Evolutionary conservation across 805 yeast genomes (phyloP), one percentile per base, ranked within the genome.

Genomic region (Sugiyamaella floridensis): DNA sequence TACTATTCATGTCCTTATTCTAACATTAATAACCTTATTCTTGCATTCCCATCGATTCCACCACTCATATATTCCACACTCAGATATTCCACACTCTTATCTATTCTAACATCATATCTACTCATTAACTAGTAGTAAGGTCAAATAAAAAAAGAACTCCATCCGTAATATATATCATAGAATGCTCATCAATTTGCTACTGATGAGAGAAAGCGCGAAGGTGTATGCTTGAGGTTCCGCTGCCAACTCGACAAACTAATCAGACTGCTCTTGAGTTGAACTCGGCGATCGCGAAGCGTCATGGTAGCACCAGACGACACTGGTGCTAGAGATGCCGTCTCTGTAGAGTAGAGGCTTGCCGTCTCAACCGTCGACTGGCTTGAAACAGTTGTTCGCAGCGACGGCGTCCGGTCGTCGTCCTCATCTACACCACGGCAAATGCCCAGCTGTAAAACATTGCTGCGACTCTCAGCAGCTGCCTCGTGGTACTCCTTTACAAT

Each of bases 231-330:
- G 15, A 45, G 48, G 18, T 15, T 18, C 2, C 48, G 48, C 43
- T 54, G 57, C 57, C 57, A 54, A 26, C 51, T 45, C 9, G 57
- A 40, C 34, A 54, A 40, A 42, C 54, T 54, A 22, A 54, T 18
- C n/a, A 54, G 15, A 32, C 57, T 54, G 47, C 52, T 47, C 48
- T 54, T 54, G 37, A 54, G 49, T 8, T 49, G 51, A 1, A 52
- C 45, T 16, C 37, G 48, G 32, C 37, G 37, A 14, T 32, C 9
- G n/a, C 37, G 37, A 10, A 32, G 37, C 9, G 37, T 32, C 37
- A 32, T 32, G 12, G 37, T 32, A 8, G 37, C 37, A 10, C n/a
- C n/a, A 2, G 37, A 32, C 37, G 37, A 10, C 10, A 32, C 37
- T 11, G 37, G 37, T 11, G 37, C 37, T 11, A 32, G 37, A 32